phyloP scores from a whole-genome alignment of 768 basidiomycete species.

The Tricholomella constricta region DNA sequence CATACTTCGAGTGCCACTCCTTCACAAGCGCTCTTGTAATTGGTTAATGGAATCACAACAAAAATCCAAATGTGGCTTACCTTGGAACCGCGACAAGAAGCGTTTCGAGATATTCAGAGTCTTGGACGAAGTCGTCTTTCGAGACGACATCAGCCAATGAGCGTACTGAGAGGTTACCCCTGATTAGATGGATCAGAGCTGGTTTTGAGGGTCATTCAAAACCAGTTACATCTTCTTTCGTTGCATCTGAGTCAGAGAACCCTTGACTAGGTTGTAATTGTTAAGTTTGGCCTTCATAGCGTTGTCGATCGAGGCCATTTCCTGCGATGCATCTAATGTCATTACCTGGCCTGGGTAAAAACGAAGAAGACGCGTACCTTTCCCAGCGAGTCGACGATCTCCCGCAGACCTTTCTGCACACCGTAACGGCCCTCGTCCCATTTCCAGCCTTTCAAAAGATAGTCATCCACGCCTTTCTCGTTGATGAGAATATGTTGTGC shows the following conservation, averaged over 20 bases:
- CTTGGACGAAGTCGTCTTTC: constrained; percentile 77
- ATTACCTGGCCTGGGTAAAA: constrained; percentile 2
- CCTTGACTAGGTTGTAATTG: constrained; percentile 93
- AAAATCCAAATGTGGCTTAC: constrained; percentile 45
- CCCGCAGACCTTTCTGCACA: constrained; percentile 75
- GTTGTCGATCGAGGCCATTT: constrained; percentile 93
- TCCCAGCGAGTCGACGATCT: constrained; percentile 82
- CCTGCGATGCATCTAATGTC: constrained; percentile 47
- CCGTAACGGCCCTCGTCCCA: constrained; percentile 96
- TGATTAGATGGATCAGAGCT: constrained; percentile 31
- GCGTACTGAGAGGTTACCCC: constrained; percentile 93
- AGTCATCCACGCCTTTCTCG: constrained; percentile 76
- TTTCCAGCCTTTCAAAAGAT: constrained; percentile 79
- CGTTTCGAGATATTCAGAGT: constrained; percentile 94
- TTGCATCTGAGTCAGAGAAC: constrained; percentile 87
- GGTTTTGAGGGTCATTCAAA: constrained; percentile 1
- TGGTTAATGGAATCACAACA: constrained; percentile 24
- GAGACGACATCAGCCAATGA: constrained; percentile 85
- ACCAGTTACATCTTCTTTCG: constrained; percentile 82
- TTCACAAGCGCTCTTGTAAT: constrained; percentile 67
- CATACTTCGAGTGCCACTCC: constrained; percentile 90
- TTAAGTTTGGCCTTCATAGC: constrained; percentile 90
- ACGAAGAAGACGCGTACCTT: constrained; percentile 55
- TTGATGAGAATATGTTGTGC: constrained; percentile 78
- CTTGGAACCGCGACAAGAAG: constrained; percentile 92